Percentiles rank a stretch among this genome's conserved stretches.
Evolutionary conservation across 495 filamentous ascomycete species (phyloP).

Genomic region (Oidiodendron maius): DNA sequence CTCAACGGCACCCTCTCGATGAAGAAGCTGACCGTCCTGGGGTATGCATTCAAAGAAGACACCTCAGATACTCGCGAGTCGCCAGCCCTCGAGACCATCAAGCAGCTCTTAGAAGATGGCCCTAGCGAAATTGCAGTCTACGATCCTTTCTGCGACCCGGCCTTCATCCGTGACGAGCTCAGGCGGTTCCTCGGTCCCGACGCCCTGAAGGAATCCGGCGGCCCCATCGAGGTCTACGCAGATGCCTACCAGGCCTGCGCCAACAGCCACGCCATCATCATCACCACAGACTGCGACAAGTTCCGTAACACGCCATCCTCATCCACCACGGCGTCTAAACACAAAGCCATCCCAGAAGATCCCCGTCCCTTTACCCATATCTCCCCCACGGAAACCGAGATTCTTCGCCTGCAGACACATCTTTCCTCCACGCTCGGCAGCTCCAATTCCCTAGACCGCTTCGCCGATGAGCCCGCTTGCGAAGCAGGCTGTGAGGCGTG

Average conservation of each 20-base stretch:
- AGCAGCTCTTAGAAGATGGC: slow-evolving; percentile 58
- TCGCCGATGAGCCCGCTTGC: slow-evolving; percentile 13
- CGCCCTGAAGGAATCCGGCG: slow-evolving; percentile 29
- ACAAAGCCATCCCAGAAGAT: slow-evolving; percentile 4
- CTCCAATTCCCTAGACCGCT: slow-evolving; percentile 10
- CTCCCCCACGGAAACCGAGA: slow-evolving; percentile 17
- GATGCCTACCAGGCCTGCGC: slow-evolving; percentile 48
- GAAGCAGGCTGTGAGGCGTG: slow-evolving; percentile 3
- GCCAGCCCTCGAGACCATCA: slow-evolving; percentile 57
- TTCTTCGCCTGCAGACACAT: slow-evolving; percentile 10
- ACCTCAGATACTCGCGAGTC: slow-evolving; percentile 74
- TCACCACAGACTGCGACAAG: slow-evolving; percentile 62
- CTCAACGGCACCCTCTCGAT: slow-evolving; percentile 63
- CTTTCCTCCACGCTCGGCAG: background rate
- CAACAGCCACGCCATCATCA: slow-evolving; percentile 46
- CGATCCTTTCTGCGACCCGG: slow-evolving; percentile 57
- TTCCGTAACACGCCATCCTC: slow-evolving; percentile 33
- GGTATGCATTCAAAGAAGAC: slow-evolving; percentile 79
- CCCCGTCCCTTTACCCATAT: slow-evolving; percentile 17
- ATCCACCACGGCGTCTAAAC: background rate
- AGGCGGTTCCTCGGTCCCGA: slow-evolving; percentile 31
- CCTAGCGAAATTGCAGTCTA: slow-evolving; percentile 63
- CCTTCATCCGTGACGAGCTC: slow-evolving; percentile 36
- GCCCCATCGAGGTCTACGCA: slow-evolving; percentile 10
- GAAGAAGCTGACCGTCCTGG: slow-evolving; percentile 70